Evolutionary conservation across 2,329 filamentous ascomycete genomes (phyloP).

Genomic region (Aureobasidium sp.): DNA sequence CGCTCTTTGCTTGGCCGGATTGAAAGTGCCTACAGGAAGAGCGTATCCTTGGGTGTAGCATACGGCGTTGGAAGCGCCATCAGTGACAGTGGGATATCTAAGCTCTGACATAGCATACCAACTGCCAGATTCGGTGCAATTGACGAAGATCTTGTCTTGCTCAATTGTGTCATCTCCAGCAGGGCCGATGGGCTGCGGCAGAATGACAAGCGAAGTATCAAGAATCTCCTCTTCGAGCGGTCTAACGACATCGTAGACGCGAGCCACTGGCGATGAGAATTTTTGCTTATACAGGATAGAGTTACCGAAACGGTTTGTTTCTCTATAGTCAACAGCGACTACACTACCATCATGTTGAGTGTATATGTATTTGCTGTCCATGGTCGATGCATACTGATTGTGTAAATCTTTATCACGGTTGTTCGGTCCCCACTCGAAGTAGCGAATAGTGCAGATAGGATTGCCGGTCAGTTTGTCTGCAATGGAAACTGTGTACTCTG

Average conservation of each 20-base stretch:
- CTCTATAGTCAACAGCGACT: constrained; percentile 67
- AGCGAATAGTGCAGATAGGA: constrained; percentile 80
- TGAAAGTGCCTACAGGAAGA: constrained; percentile 25
- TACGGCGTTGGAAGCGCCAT: constrained; percentile 53
- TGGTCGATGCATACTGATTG: constrained; percentile 69
- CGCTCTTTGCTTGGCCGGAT: constrained; percentile 22
- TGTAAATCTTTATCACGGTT: constrained; percentile 83
- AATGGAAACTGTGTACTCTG: constrained; percentile 85
- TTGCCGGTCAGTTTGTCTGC: constrained; percentile 65
- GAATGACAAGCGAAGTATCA: constrained; percentile 70
- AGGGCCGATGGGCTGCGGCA: constrained; percentile 75
- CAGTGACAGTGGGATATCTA: constrained; percentile 77
- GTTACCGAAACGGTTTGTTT: constrained; percentile 20
- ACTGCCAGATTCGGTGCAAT: constrained; percentile 74
- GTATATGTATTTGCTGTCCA: constrained; percentile 85
- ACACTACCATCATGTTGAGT: constrained; percentile 78
- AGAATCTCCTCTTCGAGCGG: constrained; percentile 56
- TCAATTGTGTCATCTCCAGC: constrained; percentile 21
- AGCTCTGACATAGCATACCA: constrained; percentile 92
- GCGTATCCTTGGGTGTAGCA: constrained; percentile 48
- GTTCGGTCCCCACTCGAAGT: constrained; percentile 92
- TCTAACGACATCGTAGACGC: constrained; percentile 81
- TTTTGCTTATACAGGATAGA: constrained; percentile 25
- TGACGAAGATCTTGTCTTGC: constrained; percentile 61
- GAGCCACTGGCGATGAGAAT: constrained; percentile 62